Conservation (phyloP, 73 alveolate species). For the Durusdinium trenchii region DNA sequence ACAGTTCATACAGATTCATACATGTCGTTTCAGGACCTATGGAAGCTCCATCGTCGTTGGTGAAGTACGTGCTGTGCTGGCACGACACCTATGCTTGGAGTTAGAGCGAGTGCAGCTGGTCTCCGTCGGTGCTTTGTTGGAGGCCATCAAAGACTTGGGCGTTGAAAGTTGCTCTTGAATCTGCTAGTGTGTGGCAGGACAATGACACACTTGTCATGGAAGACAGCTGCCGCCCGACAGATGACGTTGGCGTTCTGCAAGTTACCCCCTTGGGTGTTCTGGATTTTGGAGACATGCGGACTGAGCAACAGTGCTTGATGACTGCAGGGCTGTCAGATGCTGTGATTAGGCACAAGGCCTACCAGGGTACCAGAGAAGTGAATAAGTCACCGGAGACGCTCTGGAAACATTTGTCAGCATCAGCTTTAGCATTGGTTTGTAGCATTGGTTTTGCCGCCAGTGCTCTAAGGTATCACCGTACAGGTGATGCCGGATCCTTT, state of each 20-base stretch:
- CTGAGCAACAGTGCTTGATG: too few relatives aligned
- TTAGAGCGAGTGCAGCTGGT: conserved; percentile 37
- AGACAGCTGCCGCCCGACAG: conserved; percentile 49
- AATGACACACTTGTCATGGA: conserved; percentile 45
- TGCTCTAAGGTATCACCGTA: conserved; percentile 61
- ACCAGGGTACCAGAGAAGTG: too few relatives aligned
- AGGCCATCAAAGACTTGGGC: neutral
- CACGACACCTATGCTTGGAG: conserved; percentile 59
- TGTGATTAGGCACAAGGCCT: too few relatives aligned
- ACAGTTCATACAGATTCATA: too few relatives aligned
- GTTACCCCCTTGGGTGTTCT: too few relatives aligned
- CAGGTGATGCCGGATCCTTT: conserved; percentile 83
- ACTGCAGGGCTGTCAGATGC: too few relatives aligned
- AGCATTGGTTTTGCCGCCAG: too few relatives aligned
- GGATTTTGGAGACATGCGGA: too few relatives aligned
- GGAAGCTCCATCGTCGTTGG: conserved; percentile 33
- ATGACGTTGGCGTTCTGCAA: too few relatives aligned
- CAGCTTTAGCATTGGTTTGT: too few relatives aligned
- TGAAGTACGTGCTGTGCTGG: conserved; percentile 64
- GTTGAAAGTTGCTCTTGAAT: neutral
- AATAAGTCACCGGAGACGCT: too few relatives aligned
- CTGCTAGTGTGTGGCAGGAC: conserved; percentile 9
- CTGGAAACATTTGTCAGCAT: too few relatives aligned
- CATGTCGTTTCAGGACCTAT: conserved; percentile 28
- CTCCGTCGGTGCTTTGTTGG: conserved; percentile 17